Evolutionary conservation across 257 asterid genomes (phyloP), one percentile per base, ranked within the genome.

Genomic region (Capsicum rhomboideum): DNA sequence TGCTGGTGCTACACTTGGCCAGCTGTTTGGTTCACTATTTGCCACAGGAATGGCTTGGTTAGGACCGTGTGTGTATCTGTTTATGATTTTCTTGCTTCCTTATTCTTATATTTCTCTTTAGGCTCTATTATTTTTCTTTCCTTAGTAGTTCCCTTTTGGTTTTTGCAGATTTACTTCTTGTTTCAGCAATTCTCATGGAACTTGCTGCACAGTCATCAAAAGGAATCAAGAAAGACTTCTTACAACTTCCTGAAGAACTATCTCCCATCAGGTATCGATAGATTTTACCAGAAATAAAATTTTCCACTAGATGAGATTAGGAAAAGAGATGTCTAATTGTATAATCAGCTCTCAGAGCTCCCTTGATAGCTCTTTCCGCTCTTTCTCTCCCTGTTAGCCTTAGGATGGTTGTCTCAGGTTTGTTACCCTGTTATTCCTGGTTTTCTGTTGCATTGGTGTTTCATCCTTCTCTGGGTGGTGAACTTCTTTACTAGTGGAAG

Each of bases 1-100:
- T 82, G 99, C 98, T 88, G 99, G 99, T 79, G 98, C 99, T 84
- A 97, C 99, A n/a, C 80, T 97, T 83, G 99, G 98, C 14, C 98
- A 97, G 92, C 98, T 97, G 82, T 88, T 91, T 90, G 99, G 99
- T 88, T 97, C 98, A n/a, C 88, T 97, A 49, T 93, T 97, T 88
- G 98, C 99, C 37, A 88, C 97, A 17, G 97, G 92, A 85, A 91
- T 93, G 98, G 99, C 98, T 88, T 93, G 99, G 95, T 88, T 97
- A 86, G 99, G 99, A 85, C 98, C 98, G 87, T 92, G 99, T 97
- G 91, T 72, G 96, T 89, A 55, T 80, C 88, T 50, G 10, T 26
- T 28, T 77, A 49, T 75, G 26, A 49, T 49, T 49, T 16, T 77
- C 81, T 77, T 77, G 63, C 63, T 77, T 50, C 44, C 44, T 77